phyloP scores from a whole-genome alignment of 176 grass and related monocot genomes.

The Rhynchospora pubera region DNA sequence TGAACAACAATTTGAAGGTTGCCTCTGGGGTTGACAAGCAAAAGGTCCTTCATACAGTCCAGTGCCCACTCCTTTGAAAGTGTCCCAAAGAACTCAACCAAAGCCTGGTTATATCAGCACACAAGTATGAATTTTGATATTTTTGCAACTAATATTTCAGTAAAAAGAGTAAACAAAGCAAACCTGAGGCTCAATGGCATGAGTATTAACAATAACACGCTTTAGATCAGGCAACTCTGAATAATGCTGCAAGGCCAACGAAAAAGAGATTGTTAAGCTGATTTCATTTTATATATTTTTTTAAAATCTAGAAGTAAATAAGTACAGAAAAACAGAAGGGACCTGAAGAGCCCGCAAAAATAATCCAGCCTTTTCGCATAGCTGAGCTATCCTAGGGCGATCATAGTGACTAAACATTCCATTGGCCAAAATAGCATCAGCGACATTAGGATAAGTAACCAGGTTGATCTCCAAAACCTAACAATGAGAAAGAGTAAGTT shows the following conservation, averaged over 20 bases:
- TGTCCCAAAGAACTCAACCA: conserved; percentile 98
- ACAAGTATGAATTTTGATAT: conserved; percentile 8
- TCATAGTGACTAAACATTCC: conserved; percentile 99
- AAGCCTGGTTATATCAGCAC: conserved; percentile 33
- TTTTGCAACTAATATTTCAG: not conserved
- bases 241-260: conserved; percentile 63
- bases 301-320: not conserved
- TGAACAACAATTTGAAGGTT: conserved; percentile 99
- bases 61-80: conserved; percentile 88
- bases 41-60: conserved; percentile 99
- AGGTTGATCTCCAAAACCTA: conserved; percentile 97
- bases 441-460: conserved; percentile 96
- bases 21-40: conserved; percentile 79
- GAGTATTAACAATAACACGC: conserved; percentile 94
- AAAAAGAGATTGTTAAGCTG: conserved; percentile 17
- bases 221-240: conserved; percentile 90
- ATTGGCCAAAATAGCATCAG: conserved; percentile 98
- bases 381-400: conserved; percentile 91
- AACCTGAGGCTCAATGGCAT: conserved; percentile 95
- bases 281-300: not conserved
- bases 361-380: conserved; percentile 94
- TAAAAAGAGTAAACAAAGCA: conserved; percentile 20
- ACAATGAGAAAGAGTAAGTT: conserved; percentile 13
- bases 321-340: conserved; percentile 9
- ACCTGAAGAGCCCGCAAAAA: conserved; percentile 97